Base-by-base conservation (phyloP, 441 rosid species). In the Syzygium malaccense region DNA sequence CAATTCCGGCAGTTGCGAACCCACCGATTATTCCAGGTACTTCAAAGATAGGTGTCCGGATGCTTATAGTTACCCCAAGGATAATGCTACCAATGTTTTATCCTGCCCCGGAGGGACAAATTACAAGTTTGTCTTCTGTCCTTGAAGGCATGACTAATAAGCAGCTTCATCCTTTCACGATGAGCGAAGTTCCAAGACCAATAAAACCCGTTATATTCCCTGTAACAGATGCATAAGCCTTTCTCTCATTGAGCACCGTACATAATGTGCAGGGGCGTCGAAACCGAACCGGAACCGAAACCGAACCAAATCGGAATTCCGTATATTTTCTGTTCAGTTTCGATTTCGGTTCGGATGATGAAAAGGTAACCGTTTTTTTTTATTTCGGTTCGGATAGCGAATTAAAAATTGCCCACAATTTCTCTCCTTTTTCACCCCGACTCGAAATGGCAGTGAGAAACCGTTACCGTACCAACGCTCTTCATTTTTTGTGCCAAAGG, bases 21-120 rank as follows among this genome's bases (percentile, higher is more conserved):
- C 89, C 10, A 87, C 89, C 7, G n/a, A 79, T 10, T 87, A 56
- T 28, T 87, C 89, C 71, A 87, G 49, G 41, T 80, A 54, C 51
- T 87, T 87, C 86, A 87, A 87, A 41, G 15, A 58, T 2, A 84
- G 84, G 48, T 84, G 89, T 37, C 89, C 87, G 30, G 83, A 88
- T 55, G 92, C 93, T 71, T 94, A 93, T n/a, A 95, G 94, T 86
- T 94, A 93, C 83, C 97, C 95, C 45, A 89, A 91, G 56, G 96
- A 95, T 86, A 95, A 91, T 84, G 91, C 91, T 4, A 87, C 92
- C 64, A 93, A 94, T 60, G 80, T 2, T 86, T 64, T 58, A 62
- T 32, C 90, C 1, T 75, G 83, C 51, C 51, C 51, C 25, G 51
- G n/a, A 11, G 83, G 83, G 83, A 75, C 83, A 41, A 75, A 75